Conservation (phyloP, 306 rosid genomes). For the Dalbergia cultrata region DNA sequence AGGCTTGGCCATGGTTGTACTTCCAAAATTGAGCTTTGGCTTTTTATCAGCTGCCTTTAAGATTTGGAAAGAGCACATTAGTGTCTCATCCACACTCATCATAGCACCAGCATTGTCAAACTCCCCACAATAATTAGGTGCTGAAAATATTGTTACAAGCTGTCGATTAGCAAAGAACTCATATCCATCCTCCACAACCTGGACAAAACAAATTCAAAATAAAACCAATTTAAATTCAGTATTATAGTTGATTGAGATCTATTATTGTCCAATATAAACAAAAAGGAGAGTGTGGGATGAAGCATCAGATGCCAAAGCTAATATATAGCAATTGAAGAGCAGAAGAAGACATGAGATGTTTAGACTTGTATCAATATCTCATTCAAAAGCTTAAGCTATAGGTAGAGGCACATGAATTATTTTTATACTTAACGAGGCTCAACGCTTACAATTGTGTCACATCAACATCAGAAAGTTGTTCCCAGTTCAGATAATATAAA, state of each 20-base stretch:
- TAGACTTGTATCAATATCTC: background rate
- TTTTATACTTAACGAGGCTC: background rate
- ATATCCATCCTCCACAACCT: conserved; percentile 97
- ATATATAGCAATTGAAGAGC: conserved; percentile 17
- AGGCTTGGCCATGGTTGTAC: conserved; percentile 72
- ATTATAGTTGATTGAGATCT: conserved; percentile 10
- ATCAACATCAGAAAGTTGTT: conserved; percentile 13
- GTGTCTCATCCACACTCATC: conserved; percentile 97
- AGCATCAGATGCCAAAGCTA: conserved; percentile 31
- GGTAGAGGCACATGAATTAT: background rate
- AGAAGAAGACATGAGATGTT: background rate
- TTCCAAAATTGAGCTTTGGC: conserved; percentile 62
- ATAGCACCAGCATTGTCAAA: conserved; percentile 97
- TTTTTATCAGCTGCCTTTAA: conserved; percentile 84
- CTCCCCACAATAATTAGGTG: conserved; percentile 97
- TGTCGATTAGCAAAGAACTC: conserved; percentile 89
- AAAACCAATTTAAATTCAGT: conserved; percentile 37
- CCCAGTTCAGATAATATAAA: conserved; percentile 8
- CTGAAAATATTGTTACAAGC: conserved; percentile 95
- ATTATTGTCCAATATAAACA: conserved; percentile 34
- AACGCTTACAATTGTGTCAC: background rate
- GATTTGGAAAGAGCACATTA: conserved; percentile 98
- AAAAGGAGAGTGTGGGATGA: conserved; percentile 12
- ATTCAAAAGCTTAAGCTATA: background rate
- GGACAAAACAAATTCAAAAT: conserved; percentile 40